Evolutionary conservation across 1,284 basidiomycete genomes (phyloP), one percentile per base, ranked within the genome.

Genomic region (Ustilago sp.): DNA sequence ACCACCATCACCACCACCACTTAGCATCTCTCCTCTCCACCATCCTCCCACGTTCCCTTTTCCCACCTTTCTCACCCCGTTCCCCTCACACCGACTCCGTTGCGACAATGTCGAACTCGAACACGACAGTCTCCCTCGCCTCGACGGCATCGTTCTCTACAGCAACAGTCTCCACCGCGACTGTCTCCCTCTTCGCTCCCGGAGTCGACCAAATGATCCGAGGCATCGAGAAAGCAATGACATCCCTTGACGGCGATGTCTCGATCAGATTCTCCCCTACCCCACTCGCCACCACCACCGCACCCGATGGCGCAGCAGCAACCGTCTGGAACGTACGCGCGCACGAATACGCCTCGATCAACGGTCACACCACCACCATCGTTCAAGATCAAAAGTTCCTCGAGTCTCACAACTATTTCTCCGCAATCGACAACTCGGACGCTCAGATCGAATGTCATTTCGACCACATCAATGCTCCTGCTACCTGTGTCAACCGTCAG

Each of bases 241-340:
- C 74, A 41, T 54, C 57, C 8, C 48, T 61, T 23, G 60, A 58
- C 45, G 74, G 68, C 23, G 63, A 66, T 23, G 61, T 76, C 34
- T 50, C 57, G 3, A 59, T 67, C 34, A 39, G 41, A 3, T 71
- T 76, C 55, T 36, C 31, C 13, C 68, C 74, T 11, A 71, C 64
- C 0, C 64, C 74, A 4, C 51, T 76, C 38, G 68, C 74, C 48
- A 76, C 74, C 38, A 71, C 68, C 38, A 76, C 68, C 2, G 68
- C 68, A 11, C 68, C 74, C 17, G 62, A 68, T 8, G 74, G 74
- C 8, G 68, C 68, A 17, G 58, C 61, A 3, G 74, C 74, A 1
- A 76, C 74, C 15, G 62, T 76, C 50, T 76, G 74, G 74, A 76
- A 76, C 47, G 68, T 76, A 4, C 59, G 63, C 54, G 74, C 68